Conservation (phyloP, 306 rosid species). For the Castanospermum australe region DNA sequence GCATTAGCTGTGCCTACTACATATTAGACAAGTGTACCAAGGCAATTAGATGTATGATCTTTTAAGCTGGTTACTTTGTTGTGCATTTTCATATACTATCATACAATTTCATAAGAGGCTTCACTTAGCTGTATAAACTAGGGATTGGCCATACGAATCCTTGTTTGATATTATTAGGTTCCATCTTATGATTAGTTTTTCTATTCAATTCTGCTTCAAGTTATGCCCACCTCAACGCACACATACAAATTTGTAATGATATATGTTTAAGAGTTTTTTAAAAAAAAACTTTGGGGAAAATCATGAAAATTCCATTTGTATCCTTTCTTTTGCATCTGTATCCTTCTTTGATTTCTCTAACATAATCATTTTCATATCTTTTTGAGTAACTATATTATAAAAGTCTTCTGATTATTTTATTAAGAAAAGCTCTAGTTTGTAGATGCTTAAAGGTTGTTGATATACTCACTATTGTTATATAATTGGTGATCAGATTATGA, state of each 20-base stretch:
- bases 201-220: neutral
- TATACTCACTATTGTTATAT: conserved; percentile 31
- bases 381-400: neutral
- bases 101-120: neutral
- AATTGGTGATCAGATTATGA: conserved; percentile 66
- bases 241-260: neutral
- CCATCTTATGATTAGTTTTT: neutral
- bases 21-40: neutral
- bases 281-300: neutral
- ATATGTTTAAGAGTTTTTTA: neutral
- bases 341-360: conserved; percentile 12
- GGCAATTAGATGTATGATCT: neutral
- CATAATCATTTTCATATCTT: neutral
- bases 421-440: conserved; percentile 12
- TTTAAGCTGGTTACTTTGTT: neutral
- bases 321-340: neutral
- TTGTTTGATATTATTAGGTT: too few relatives aligned
- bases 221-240: too few relatives aligned
- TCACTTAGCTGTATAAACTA: neutral
- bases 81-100: neutral
- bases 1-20: too few relatives aligned
- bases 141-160: neutral
- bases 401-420: neutral
- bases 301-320: neutral
- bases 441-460: conserved; percentile 22